Base-by-base conservation (phyloP, 108 stramenopile genomes). In the Skeletonema potamos region DNA sequence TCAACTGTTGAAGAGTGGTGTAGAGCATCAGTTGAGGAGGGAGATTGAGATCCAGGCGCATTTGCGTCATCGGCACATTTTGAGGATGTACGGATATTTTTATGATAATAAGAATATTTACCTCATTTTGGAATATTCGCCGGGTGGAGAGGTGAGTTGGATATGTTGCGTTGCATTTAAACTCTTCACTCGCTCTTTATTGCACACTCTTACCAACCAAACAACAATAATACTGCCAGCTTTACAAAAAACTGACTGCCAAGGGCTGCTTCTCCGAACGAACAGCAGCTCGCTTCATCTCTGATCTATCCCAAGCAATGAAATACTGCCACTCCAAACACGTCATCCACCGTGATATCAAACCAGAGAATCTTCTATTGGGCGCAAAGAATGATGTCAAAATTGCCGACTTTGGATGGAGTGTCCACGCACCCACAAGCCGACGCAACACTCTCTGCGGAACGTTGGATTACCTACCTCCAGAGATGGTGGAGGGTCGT, bases 381-480 rank as follows among this genome's bases (percentile, higher is more conserved):
- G 98, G 97, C 6, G 85, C 91, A 26, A 72, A 87, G 54, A 92
- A 93, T 20, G 97, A 98, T 67, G 87, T 99, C 39, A 99, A 99
- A 86, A 98, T 99, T 70, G 99, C 99, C 10, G 99, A 99, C 82
- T 99, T 99, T 76, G 99, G 99, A 26, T 99, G 99, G 99, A 95
- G 94, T 18, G 97, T 98, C 34, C 99, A 99, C 73, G 96, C 98
- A 6, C 97, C 97, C 17, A 92, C 96, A 15, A 85, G 86, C 27
- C 77, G 96, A 58, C 85, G 97, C 37, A 94, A 90, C 62, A 98
- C 97, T 3, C 82, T 98, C n/a, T 99, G 99, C 74, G 99, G 99
- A 29, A 99, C 99, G 0, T 81, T 99, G 18, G 98, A 98, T 68
- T 99, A 99, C 70, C 78, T 99, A 22, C 97, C 99, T 28, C 99